Conservation (phyloP, 768 basidiomycete species). For the Cubamyces sp. region DNA sequence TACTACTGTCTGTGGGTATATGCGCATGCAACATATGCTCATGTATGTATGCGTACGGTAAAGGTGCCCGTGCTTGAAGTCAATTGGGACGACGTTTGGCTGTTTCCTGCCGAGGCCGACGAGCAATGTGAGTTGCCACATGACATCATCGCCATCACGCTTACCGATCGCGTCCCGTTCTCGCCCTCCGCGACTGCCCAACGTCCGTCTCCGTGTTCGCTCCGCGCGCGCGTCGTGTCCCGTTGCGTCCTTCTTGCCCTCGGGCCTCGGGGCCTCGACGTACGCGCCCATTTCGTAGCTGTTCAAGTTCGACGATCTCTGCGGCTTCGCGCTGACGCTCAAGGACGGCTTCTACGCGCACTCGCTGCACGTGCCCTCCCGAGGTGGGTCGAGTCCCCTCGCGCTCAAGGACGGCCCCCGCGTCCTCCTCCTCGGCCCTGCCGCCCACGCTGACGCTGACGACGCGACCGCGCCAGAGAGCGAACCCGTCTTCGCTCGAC, state of each 20-base stretch:
- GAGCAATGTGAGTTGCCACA: constrained; percentile 59
- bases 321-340: constrained; percentile 63
- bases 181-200: too few species aligned
- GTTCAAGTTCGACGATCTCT: constrained; percentile 67
- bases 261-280: too few species aligned
- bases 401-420: not conserved
- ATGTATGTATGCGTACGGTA: not conserved
- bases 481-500: constrained; percentile 52
- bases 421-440: constrained; percentile 5
- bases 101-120: constrained; percentile 55
- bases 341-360: constrained; percentile 67
- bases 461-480: constrained; percentile 40
- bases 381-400: constrained; percentile 49
- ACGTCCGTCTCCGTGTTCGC: too few species aligned
- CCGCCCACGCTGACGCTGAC: constrained; percentile 11
- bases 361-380: constrained; percentile 56
- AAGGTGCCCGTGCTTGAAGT: constrained; percentile 70
- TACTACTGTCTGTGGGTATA: not conserved
- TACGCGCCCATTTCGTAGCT: constrained; percentile 46
- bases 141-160: constrained; percentile 7
- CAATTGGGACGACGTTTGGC: constrained; percentile 66
- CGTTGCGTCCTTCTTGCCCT: not conserved
- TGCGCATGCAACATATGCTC: not conserved
- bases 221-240: too few species aligned
- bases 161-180: not conserved